Base-by-base conservation (phyloP, 2,329 filamentous ascomycete species). In the Mariannaea sp. region DNA sequence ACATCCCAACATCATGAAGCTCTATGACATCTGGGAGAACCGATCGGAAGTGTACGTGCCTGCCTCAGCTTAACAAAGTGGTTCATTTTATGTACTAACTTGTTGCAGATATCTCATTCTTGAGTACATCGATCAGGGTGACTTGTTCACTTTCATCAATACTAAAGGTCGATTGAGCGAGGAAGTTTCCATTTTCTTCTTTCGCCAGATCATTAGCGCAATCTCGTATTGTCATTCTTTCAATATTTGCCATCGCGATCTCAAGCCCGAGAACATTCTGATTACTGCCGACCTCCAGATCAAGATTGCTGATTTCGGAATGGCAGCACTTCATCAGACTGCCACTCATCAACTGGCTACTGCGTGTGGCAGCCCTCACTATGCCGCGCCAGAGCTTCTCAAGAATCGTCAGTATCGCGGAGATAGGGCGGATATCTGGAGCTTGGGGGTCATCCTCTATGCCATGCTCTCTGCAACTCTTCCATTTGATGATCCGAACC, bases 11-110 rank as follows among this genome's bases (percentile, higher is more conserved):
- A 93, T 97, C 65, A 92, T 97, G 72, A 90, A 89, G 62, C 77
- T 99, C 8, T 94, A 93, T 69, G 94, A 99, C 73, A 93, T 99
- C 24, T 99, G 93, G 93, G 94, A 99, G 75, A 97, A 97, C 69
- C 83, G 90, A 17, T 89, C 91, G 51, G 92, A 99, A 72, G 87
- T 99, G 90, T 97, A 79, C 77, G 89, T 75, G 16, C 14, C 3
- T 36, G 14, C 9, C 4, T 33, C 19, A 26, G 8, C 42, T 16
- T 4, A 24, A 24, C 5, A 24, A 4, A n/a, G 12, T 24, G 7
- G 19, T 7, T 36, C 4, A 3, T 30, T 17, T 29, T 14, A 7
- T 16, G 19, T n/a, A 33, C 62, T 60, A 35, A 67, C 55, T 22
- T 36, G 2, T 12, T 12, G n/a, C 33, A 97, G 92, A 53, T 97